Evolutionary conservation across 192 early-diverging fungal genomes (phyloP), one percentile per base, ranked within the genome.

Genomic region (Umbelopsis sp.): DNA sequence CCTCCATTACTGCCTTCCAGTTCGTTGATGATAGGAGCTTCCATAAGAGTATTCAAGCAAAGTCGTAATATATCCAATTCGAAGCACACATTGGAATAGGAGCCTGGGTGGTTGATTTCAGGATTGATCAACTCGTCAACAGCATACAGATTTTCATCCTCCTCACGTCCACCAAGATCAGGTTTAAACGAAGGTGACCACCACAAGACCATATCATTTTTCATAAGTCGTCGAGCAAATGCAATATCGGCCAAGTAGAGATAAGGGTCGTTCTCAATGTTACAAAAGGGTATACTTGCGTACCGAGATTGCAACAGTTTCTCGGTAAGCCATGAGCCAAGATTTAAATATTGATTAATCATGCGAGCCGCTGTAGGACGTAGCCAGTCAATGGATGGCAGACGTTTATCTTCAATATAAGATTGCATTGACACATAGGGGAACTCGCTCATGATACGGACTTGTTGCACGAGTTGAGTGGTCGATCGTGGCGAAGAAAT

Each of bases 361-460:
- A 97, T 93, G n/a, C 88, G 77, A 25, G 85, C 82, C 25, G 84
- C 76, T 6, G 86, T 87, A 41, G 88, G 85, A 31, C 82, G 81
- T 77, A 94, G 92, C 98, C 98, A 98, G 51, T 92, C 91, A 4
- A 97, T 75, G 8, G 94, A 85, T 11, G 92, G 92, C 65, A 98
- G 89, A 11, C 72, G 74, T 31, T 84, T 84, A 72, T 95, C 92
- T 24, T 85, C 83, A 68, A 89, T 86, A 72, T 93, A 87, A 20
- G 85, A 85, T 1, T 93, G 93, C 38, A 95, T 81, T 0, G 79
- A 50, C 8, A 96, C 78, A 25, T 84, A 79, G 1, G 97, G 96
- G 68, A 95, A 93, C 11, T 91, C 82, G 17, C 74, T 74, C 2
- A 97, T 65, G 21, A 83, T 72, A 5, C 82, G 79, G 21, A 83